Percentiles rank a stretch among this genome's conserved stretches.
phyloP scores from a whole-genome alignment of 176 grass and related monocot species.

The Musa schizocarpa region DNA sequence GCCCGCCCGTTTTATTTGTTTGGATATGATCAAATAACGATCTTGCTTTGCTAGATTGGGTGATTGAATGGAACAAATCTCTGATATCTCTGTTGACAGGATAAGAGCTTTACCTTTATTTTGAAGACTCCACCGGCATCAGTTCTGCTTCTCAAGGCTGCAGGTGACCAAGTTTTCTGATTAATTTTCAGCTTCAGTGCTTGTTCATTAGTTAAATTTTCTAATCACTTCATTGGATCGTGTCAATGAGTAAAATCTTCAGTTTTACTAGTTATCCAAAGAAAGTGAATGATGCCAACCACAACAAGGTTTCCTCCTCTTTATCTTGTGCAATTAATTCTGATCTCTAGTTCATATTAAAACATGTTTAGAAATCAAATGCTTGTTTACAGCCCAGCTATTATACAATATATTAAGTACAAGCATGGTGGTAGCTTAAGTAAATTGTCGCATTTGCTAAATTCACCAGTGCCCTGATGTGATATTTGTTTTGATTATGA shows the following conservation, averaged over 20 bases:
- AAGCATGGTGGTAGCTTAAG: background rate
- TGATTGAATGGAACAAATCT: background rate
- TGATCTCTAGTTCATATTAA: background rate
- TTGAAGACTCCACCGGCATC: conserved; percentile 95
- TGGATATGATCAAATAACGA: background rate
- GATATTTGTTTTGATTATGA: background rate
- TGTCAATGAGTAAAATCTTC: background rate
- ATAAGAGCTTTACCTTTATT: conserved; percentile 96
- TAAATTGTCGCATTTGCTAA: background rate
- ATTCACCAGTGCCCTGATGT: background rate
- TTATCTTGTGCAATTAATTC: background rate
- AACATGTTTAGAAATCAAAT: background rate
- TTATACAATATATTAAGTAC: background rate
- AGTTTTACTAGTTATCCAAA: background rate
- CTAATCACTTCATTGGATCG: background rate
- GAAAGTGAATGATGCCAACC: no score
- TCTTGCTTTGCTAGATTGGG: conserved; percentile 6
- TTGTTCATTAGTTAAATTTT: background rate
- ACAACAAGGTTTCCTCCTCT: background rate
- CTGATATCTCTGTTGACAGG: conserved; percentile 34
- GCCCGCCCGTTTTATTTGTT: background rate
- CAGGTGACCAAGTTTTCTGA: conserved; percentile 36
- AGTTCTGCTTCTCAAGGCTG: conserved; percentile 89
- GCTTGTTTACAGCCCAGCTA: background rate
- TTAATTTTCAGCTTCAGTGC: background rate